phyloP scores from a whole-genome alignment of 1,284 basidiomycete species.

The Marasmius sp. region DNA sequence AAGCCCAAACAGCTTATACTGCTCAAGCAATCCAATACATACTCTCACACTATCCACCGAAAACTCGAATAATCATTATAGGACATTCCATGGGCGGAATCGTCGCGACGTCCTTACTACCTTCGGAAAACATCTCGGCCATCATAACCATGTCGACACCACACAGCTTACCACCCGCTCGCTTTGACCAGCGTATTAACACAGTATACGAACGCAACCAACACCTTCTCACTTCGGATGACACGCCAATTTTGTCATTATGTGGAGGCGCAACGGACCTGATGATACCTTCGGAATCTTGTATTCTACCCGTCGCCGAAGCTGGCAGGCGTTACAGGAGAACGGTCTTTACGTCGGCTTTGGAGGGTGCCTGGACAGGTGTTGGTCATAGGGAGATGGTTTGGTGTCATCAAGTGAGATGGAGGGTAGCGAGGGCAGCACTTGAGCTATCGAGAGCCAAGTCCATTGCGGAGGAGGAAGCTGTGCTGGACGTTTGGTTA shows the following conservation, averaged over 20 bases:
- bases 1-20: slow-evolving; percentile 82
- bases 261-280: slow-evolving; percentile 92
- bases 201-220: slow-evolving; percentile 60
- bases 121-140: slow-evolving; percentile 64
- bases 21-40: slow-evolving; percentile 76
- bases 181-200: slow-evolving; percentile 83
- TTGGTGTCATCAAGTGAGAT: slow-evolving; percentile 98
- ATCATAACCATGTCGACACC: slow-evolving; percentile 96
- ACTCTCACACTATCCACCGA: slow-evolving; percentile 68
- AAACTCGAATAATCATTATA: slow-evolving; percentile 72
- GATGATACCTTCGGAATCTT: slow-evolving; percentile 92
- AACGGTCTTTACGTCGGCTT: slow-evolving; percentile 82
- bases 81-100: slow-evolving; percentile 99
- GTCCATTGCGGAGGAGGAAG: slow-evolving; percentile 27
- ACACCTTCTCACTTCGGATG: slow-evolving; percentile 34
- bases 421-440: slow-evolving; percentile 79
- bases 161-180: slow-evolving; percentile 84
- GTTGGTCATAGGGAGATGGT: slow-evolving; percentile 97
- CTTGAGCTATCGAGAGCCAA: slow-evolving; percentile 60
- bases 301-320: slow-evolving; percentile 56
- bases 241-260: slow-evolving; percentile 78
- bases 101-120: slow-evolving; percentile 77
- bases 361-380: slow-evolving; percentile 92
- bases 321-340: slow-evolving; percentile 46
- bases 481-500: slow-evolving; percentile 61